Base-by-base conservation (phyloP, 352 stramenopile genomes). In the Peronospora belbahrii region DNA sequence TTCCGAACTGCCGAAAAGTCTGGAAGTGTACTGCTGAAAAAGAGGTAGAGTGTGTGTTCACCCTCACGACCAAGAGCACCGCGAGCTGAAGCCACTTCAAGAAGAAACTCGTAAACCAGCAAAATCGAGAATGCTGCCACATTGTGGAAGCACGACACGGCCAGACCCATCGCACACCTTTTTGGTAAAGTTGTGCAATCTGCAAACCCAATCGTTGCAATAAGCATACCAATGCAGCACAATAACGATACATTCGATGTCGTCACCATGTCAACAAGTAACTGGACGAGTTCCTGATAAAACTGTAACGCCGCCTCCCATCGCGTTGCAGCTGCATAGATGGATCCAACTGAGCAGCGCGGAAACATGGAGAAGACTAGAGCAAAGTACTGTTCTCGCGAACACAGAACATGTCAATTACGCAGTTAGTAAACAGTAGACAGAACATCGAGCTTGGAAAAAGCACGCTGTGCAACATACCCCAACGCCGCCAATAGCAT, bases 331-430 rank as follows among this genome's bases (percentile, higher is more conserved):
- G 59, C 70, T 11, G 69, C 59, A 46, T 89, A 85, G 42, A 93
- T 87, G 11, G 74, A 68, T 9, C 69, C 42, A 4, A 93, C 76
- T 0, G 74, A 86, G 52, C 89, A 97, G 5, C 91, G 81, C 22
- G 89, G 89, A 62, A 97, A 97, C 71, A 97, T 93, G 19, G 85
- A 96, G 39, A 88, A 85, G 6, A 89, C 82, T 6, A 97, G 73
- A 24, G 76, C 65, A 56, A 97, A 96, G 59, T 97, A 96, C 62
- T 90, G 36, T 14, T 8, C 18, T 15, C 18, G 56, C 18, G 0
- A n/a, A 56, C 35, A 32, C 41, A 1, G 7, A 28, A 28, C 11
- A 28, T 9, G 24, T 9, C 24, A 3, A 28, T 11, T 28, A 11
- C 8, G 24, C 6, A 28, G 11, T 28, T 28, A 28, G 24, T 28